Base-by-base conservation (phyloP, 352 stramenopile genomes). In the Phytophthora crassamura region DNA sequence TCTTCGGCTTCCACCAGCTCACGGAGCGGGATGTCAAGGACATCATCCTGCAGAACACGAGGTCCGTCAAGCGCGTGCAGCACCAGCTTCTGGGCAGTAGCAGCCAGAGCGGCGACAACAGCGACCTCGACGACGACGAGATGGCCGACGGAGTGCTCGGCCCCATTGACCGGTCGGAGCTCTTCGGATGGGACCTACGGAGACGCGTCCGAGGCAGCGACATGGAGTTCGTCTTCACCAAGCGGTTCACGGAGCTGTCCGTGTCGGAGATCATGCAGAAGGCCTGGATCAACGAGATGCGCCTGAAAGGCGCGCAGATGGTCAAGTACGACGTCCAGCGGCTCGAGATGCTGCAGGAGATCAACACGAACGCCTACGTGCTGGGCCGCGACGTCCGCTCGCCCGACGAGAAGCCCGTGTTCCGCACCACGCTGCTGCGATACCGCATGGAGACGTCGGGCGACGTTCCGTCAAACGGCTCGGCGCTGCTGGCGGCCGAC, bases 141-240 rank as follows among this genome's bases (percentile, higher is more conserved):
- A 32, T 55, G 7, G n/a, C 38, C 18, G 45, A 65, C 8, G 33
- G 57, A 39, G 32, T 64, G 16, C 8, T 56, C 1, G 59, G 49
- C 8, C 42, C 61, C 0, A 47, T 76, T 7, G 48, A 69, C 36
- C 47, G 42, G 4, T 67, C 68, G 28, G 72, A 84, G n/a, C 59
- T 87, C 18, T 80, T 84, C 33, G 75, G 71, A 33, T 84, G 76
- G 78, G 70, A 83, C 46, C 38, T 84, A 9, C 58, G 74, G 4
- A 64, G 75, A 14, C 75, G 68, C 15, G 61, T 81, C n/a, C 51
- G 56, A 4, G 75, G 76, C 5, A 71, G 60, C 30, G 73, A 83
- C 40, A 77, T 87, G 67, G 67, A 69, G 59, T 85, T 84, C 50
- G 64, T 74, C 16, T 84, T 82, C 40, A 69, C 72, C 39, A 87